Percentiles rank a stretch among this genome's conserved stretches.
phyloP scores from a whole-genome alignment of 2,329 filamentous ascomycete genomes.

The Pestalotiopsis sp. region DNA sequence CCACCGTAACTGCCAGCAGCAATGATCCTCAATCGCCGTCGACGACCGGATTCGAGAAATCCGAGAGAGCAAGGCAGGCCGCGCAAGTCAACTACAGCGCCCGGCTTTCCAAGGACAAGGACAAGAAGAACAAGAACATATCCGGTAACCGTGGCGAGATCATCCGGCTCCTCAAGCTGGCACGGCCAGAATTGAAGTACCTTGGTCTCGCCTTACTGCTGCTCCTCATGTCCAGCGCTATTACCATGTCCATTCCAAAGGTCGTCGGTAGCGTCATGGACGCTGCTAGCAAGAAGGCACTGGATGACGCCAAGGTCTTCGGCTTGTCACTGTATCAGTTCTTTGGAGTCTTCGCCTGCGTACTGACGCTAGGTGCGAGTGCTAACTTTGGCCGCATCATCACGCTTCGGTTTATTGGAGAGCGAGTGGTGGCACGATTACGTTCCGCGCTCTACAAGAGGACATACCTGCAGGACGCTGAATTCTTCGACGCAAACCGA shows the following conservation, averaged over 20 bases:
- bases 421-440: slow-evolving; percentile 88
- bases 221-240: slow-evolving; percentile 84
- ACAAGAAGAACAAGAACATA: slow-evolving; percentile 52
- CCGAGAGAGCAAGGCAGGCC: slow-evolving; percentile 83
- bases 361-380: slow-evolving; percentile 81
- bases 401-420: slow-evolving; percentile 89
- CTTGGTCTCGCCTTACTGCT: slow-evolving; percentile 81
- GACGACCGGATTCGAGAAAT: slow-evolving; percentile 63
- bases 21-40: slow-evolving; percentile 52
- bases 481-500: slow-evolving; percentile 98
- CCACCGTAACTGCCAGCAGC: neutral
- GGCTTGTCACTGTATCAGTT: slow-evolving; percentile 86
- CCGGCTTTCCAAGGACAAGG: slow-evolving; percentile 79
- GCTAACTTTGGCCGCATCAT: slow-evolving; percentile 96
- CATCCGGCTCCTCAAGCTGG: slow-evolving; percentile 86
- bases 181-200: slow-evolving; percentile 78
- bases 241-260: slow-evolving; percentile 96
- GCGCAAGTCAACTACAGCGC: slow-evolving; percentile 89
- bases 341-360: slow-evolving; percentile 75
- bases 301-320: slow-evolving; percentile 72
- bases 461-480: slow-evolving; percentile 95
- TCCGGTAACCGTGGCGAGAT: slow-evolving; percentile 74
- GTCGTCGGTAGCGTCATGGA: slow-evolving; percentile 96
- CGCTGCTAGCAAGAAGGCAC: slow-evolving; percentile 75
- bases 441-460: slow-evolving; percentile 87